These are phyloP conservation scores for Mimosa pudica DNA, from an alignment of 306 rosid species.

Conservation along the genomic window DNA sequence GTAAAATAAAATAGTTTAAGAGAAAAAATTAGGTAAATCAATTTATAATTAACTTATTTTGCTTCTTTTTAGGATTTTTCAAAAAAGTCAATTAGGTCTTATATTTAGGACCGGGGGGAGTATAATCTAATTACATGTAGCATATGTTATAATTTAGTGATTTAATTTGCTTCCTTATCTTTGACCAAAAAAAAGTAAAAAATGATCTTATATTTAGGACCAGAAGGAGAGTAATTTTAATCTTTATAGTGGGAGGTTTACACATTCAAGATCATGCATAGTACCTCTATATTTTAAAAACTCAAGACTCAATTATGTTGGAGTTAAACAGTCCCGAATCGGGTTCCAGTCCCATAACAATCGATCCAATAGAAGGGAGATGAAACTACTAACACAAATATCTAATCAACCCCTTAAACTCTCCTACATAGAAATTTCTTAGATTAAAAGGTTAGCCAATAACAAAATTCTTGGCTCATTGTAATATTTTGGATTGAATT, in stretches of 20 bases:
- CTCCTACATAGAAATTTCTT: slow-evolving; percentile 10
- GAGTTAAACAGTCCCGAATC: slow-evolving; percentile 15
- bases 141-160: no score
- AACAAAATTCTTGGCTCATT: slow-evolving; percentile 4
- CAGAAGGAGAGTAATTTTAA: neutral
- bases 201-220: no score
- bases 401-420: slow-evolving; percentile 4
- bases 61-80: no score
- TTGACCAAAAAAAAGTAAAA: no score
- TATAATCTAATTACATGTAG: no score
- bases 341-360: slow-evolving; percentile 16
- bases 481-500: slow-evolving; percentile 9
- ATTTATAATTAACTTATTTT: no score
- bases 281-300: slow-evolving; percentile 15
- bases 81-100: no score
- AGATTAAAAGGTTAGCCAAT: slow-evolving; percentile 14
- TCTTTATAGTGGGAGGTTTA: slow-evolving; percentile 2
- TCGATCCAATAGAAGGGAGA: slow-evolving; percentile 13
- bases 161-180: no score
- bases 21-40: no score
- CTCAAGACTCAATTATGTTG: neutral
- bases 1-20: no score
- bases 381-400: slow-evolving; percentile 1
- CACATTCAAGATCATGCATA: slow-evolving; percentile 8
- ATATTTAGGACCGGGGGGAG: no score